phyloP scores from a whole-genome alignment of 2,329 filamentous ascomycete species.

The Claviceps sorghi region DNA sequence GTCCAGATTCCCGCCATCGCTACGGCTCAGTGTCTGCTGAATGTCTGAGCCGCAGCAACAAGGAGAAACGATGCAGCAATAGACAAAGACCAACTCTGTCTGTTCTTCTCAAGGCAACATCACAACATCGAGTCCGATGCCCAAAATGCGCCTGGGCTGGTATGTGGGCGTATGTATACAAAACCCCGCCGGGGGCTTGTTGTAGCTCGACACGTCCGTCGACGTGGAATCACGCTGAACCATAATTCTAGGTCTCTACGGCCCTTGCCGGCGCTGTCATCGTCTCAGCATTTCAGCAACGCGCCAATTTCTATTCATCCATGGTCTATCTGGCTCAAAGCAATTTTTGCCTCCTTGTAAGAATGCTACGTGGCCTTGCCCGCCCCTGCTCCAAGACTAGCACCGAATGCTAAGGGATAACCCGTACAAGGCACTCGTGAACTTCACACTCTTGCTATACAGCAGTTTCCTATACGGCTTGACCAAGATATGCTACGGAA shows the following conservation, averaged over 20 bases:
- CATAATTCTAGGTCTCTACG: conserved; percentile 51
- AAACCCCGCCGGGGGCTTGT: background rate
- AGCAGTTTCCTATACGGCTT: conserved; percentile 71
- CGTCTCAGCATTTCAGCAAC: conserved; percentile 81
- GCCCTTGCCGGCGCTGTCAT: conserved; percentile 73
- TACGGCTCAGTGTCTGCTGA: background rate
- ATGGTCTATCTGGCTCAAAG: conserved; percentile 95
- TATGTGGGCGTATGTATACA: conserved; percentile 44
- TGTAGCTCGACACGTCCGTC: background rate
- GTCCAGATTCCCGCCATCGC: background rate
- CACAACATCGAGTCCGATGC: conserved; percentile 12
- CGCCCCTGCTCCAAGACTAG: background rate
- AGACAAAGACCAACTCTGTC: background rate
- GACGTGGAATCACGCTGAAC: conserved; percentile 12
- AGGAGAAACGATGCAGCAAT: conserved; percentile 1
- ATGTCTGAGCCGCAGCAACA: background rate
- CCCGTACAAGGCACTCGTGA: conserved; percentile 63
- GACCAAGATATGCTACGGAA: conserved; percentile 80
- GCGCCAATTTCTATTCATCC: conserved; percentile 95
- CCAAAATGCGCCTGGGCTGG: conserved; percentile 44
- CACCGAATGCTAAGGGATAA: background rate
- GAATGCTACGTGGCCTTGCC: conserved; percentile 12
- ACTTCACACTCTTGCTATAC: conserved; percentile 71
- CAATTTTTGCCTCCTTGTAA: conserved; percentile 83
- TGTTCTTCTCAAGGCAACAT: background rate